Evolutionary conservation across 1,284 basidiomycete genomes (phyloP).

Genomic region (Malassezia restricta): DNA sequence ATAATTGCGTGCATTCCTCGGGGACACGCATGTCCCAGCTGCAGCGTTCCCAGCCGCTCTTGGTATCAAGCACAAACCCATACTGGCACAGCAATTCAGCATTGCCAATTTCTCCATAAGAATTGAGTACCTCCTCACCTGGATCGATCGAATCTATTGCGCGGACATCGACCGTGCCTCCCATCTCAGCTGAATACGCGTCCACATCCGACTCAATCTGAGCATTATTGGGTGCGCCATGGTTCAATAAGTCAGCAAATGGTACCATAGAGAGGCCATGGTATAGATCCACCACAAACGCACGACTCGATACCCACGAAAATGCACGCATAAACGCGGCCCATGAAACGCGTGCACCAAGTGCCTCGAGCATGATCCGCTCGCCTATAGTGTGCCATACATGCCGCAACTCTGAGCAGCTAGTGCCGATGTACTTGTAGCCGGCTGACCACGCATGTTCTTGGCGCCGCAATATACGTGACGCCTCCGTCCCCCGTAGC

Average conservation of each 20-base stretch:
- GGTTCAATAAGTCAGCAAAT: slow-evolving; percentile 38
- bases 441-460: not conserved
- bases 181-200: not conserved
- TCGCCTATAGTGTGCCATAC: slow-evolving; percentile 14
- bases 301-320: slow-evolving; percentile 29
- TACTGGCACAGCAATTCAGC: slow-evolving; percentile 30
- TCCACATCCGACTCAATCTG: slow-evolving; percentile 32
- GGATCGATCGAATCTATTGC: slow-evolving; percentile 4
- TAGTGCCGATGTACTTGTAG: slow-evolving; percentile 18
- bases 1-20: slow-evolving; percentile 13
- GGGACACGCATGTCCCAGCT: slow-evolving; percentile 15
- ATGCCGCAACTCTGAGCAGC: slow-evolving; percentile 18
- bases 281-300: slow-evolving; percentile 34
- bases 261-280: slow-evolving; percentile 34
- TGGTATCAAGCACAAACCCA: slow-evolving; percentile 33
- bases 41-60: slow-evolving; percentile 30
- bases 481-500: slow-evolving; percentile 21
- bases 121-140: slow-evolving; percentile 27
- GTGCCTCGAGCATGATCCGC: slow-evolving; percentile 8
- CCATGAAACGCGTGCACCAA: not conserved
- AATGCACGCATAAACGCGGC: slow-evolving; percentile 13
- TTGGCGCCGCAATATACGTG: slow-evolving; percentile 9
- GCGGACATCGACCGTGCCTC: slow-evolving; percentile 31
- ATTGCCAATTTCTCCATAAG: slow-evolving; percentile 34
- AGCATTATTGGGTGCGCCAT: slow-evolving; percentile 23